Percentiles rank a stretch among this genome's conserved stretches.
Evolutionary conservation across 176 grass and related monocot genomes (phyloP).

Genomic region (Thalia dealbata): DNA sequence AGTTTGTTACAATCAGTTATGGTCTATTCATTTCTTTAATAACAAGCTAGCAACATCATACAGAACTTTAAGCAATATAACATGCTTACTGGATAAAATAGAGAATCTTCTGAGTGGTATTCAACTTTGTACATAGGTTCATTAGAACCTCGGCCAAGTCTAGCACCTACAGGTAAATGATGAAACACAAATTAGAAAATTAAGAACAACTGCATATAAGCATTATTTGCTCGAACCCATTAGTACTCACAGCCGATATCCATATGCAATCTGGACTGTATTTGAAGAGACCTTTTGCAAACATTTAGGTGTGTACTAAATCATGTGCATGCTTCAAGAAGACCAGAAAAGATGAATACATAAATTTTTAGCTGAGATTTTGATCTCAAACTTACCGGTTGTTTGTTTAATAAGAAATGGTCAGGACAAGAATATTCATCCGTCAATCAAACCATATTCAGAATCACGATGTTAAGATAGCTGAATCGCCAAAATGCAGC

Average conservation of each 20-base stretch:
- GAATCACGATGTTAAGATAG: background rate
- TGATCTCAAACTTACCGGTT: background rate
- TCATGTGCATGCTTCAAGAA: background rate
- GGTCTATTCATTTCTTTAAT: background rate
- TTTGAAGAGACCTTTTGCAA: background rate
- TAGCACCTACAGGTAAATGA: slow-evolving; percentile 22
- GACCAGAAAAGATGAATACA: background rate
- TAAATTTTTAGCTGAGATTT: background rate
- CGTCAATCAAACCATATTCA: background rate
- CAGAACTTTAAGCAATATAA: background rate
- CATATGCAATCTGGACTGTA: background rate
- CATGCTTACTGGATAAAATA: slow-evolving; percentile 36
- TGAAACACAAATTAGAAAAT: background rate
- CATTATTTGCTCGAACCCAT: background rate
- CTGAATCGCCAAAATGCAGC: background rate
- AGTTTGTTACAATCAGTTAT: background rate
- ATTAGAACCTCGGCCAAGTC: slow-evolving; percentile 39
- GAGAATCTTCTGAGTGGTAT: slow-evolving; percentile 28
- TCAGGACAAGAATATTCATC: background rate
- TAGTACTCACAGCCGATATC: background rate
- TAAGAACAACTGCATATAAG: background rate
- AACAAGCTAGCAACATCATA: background rate
- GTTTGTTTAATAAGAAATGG: background rate
- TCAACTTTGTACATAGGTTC: slow-evolving; percentile 45
- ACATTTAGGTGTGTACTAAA: background rate